Base-by-base conservation (phyloP, 768 basidiomycete genomes). In the Gymnopilus dilepis region DNA sequence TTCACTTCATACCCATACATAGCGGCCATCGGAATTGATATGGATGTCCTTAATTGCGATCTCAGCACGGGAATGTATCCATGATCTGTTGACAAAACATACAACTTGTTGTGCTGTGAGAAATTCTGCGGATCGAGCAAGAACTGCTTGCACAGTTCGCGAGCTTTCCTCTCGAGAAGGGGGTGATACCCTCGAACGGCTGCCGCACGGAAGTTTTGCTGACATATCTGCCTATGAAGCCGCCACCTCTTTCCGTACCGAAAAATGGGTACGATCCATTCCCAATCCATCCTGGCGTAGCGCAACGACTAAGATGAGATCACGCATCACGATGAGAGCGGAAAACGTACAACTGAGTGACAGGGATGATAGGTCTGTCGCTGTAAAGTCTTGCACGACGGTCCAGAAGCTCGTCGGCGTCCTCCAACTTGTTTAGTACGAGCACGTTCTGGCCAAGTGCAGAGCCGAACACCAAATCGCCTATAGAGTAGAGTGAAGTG, bases 371-470 rank as follows among this genome's bases (percentile, higher is more conserved):
- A 19, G 82, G 84, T 5, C 82, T 73, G 59, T 77, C 80, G 22
- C 80, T 81, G 52, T 83, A 82, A 31, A 78, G 77, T 1, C 77
- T 73, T 0, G 80, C 78, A 19, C 80, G 76, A 55, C 80, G 81
- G 62, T 84, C 82, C 12, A 85, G 67, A 1, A 70, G 26, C 30
- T 55, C 50, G 13, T 50, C 55, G 19, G 63, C 65, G 38, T 67
- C 69, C 31, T 74, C 59, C 11, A 57, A 41, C 0, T 63, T 65
- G 52, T 75, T 76, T 19, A 74, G 38, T 6, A 76, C 45, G 21
- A 76, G 48, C 4, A 73, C 57, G 42, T 71, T 70, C 12, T 69
- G 62, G 2, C 72, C 72, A 24, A 70, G 59, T 2, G 62, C 62
- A 21, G 56, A 57, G 8, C 69, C 56, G 50, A 71, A 69, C 12